Evolutionary conservation across 1,139 yeast species (phyloP), one percentile per base, ranked within the genome.

Genomic region (Pichia sp.): DNA sequence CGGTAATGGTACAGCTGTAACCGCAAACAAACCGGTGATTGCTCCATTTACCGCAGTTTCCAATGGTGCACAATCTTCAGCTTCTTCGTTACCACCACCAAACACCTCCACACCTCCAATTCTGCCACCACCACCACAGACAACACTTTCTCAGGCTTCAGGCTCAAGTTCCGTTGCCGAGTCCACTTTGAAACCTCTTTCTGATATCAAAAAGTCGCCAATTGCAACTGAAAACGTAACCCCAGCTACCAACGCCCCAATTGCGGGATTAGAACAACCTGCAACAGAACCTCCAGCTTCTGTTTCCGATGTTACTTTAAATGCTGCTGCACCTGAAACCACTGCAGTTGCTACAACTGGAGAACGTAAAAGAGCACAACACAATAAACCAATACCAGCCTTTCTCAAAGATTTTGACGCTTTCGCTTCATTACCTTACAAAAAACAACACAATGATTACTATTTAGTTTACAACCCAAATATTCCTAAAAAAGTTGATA

Each of bases 381-480:
- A 84, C 61, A 75, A 78, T 47, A 84, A 84, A 61, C 84, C 82
- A 52, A 81, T 83, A 52, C 94, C 94, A 27, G 86, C 86, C 44
- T 85, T 86, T 59, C 73, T 90, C 59, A 74, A 85, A 36, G 95
- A 86, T 59, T 71, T 87, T 59, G 96, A 88, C 63, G 80, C 90
- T 36, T 76, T 79, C 50, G 75, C 80, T 56, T 88, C 92, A 29
- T 79, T 85, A 50, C 81, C 87, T 23, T 77, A 81, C 68, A 86
- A 85, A 65, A 87, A 87, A 64, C 87, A 85, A 61, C 84, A 81
- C 53, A 80, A 79, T 52, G 97, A 88, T 60, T 92, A 88, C 71
- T 86, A 85, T 66, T 86, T 87, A 16, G 76, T 92, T 56, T 90
- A 85, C 71, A 92, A 90, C 66, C 97, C 96, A 37, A 87, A 90